Percentiles rank a stretch among this genome's conserved stretches.
Evolutionary conservation across 805 yeast genomes (phyloP).

Genomic region (Candida yuanshanica): DNA sequence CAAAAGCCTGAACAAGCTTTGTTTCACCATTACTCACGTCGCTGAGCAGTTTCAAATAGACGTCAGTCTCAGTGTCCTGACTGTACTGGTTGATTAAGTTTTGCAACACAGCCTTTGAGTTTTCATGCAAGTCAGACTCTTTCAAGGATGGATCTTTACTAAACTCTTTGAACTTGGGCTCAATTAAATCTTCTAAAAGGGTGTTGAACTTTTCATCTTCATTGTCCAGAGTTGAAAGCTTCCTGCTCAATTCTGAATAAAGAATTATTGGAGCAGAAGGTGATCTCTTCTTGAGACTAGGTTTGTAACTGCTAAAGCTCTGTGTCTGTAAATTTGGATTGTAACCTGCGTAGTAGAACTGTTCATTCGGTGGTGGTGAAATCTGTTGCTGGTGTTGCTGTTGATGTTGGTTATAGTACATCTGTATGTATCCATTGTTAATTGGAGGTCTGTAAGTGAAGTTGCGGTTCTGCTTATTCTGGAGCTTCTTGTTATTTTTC

Average conservation of each 20-base stretch:
- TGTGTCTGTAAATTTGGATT: neutral
- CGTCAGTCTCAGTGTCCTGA: neutral
- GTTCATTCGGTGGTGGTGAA: neutral
- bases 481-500: slow-evolving; percentile 51
- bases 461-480: slow-evolving; percentile 1
- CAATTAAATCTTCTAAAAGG: slow-evolving; percentile 3
- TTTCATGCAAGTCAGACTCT: neutral
- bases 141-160: neutral
- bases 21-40: slow-evolving; percentile 7
- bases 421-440: neutral
- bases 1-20: slow-evolving; percentile 3
- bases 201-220: slow-evolving; percentile 8
- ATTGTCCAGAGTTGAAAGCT: neutral
- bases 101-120: neutral
- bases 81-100: neutral
- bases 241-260: neutral
- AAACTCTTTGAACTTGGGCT: slow-evolving; percentile 3
- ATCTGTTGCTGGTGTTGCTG: neutral
- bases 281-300: slow-evolving; percentile 1
- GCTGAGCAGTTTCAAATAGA: slow-evolving; percentile 4
- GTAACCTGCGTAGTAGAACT: neutral
- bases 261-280: neutral
- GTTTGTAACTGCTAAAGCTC: neutral
- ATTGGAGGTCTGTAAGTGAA: neutral
- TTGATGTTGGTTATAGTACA: neutral